Conservation (phyloP, 768 basidiomycete species). For the Paxillus involutus region DNA sequence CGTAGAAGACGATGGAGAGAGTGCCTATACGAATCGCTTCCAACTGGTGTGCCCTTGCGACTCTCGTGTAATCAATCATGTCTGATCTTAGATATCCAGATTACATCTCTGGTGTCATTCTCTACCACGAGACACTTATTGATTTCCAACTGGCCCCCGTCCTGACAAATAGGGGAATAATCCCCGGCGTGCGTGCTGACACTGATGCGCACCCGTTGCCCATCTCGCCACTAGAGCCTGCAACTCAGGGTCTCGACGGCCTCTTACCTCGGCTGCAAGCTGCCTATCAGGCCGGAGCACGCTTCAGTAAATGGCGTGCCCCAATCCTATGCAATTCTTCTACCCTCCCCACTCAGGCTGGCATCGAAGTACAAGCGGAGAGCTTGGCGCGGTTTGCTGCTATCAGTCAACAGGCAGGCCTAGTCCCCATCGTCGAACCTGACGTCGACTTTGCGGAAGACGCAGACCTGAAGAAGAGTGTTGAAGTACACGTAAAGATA, state of each 20-base stretch:
- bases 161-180: constrained; percentile 44
- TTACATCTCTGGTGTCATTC: constrained; percentile 51
- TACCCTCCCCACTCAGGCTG: constrained; percentile 40
- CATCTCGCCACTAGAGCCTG: constrained; percentile 43
- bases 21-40: constrained; percentile 41
- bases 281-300: constrained; percentile 43
- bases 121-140: constrained; percentile 48
- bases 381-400: constrained; percentile 48
- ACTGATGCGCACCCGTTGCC: constrained; percentile 48
- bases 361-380: constrained; percentile 46
- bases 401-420: constrained; percentile 49
- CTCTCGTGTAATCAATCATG: neutral
- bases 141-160: constrained; percentile 49
- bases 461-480: constrained; percentile 43
- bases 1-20: constrained; percentile 45
- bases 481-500: constrained; percentile 45
- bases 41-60: constrained; percentile 33
- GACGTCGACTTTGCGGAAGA: constrained; percentile 52
- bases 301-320: constrained; percentile 54
- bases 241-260: constrained; percentile 50
- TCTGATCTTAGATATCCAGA: constrained; percentile 27
- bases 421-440: constrained; percentile 55
- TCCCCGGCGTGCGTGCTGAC: constrained; percentile 51
- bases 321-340: constrained; percentile 45
- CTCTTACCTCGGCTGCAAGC: constrained; percentile 42